Percentiles rank a stretch among this genome's conserved stretches.
These are phyloP conservation scores for Pythium biforme DNA, from an alignment of 352 stramenopile genomes.

Conservation along the genomic window DNA sequence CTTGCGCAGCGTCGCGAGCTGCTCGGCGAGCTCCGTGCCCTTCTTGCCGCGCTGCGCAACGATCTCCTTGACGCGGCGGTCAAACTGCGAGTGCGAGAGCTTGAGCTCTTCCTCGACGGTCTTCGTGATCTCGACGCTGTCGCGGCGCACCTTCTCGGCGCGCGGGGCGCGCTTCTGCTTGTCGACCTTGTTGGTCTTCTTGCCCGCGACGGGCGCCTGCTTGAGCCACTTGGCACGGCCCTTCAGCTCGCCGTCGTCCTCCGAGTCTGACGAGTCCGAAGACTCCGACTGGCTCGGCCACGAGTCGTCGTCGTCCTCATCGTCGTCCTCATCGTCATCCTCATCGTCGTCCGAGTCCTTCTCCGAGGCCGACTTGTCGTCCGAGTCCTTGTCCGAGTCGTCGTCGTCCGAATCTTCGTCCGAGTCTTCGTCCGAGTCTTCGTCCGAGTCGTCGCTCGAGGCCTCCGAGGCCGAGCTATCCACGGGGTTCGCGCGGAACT, in stretches of 20 bases:
- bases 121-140: constrained; percentile 55
- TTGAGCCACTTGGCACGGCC: constrained; percentile 96
- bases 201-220: constrained; percentile 68
- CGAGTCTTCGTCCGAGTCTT: constrained; percentile 38
- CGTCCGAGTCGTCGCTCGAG: constrained; percentile 42
- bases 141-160: constrained; percentile 46
- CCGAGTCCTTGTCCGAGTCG: constrained; percentile 31
- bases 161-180: constrained; percentile 40
- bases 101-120: constrained; percentile 80
- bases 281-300: constrained; percentile 41
- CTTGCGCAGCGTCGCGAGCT: constrained; percentile 70
- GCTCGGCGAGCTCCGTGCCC: constrained; percentile 69
- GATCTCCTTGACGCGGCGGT: constrained; percentile 83
- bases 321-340: constrained; percentile 33
- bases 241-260: constrained; percentile 91
- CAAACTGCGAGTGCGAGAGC: constrained; percentile 74
- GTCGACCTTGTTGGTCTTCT: background rate
- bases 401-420: constrained; percentile 32
- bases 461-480: constrained; percentile 60
- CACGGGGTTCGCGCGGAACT: constrained; percentile 91
- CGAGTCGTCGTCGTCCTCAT: constrained; percentile 40
- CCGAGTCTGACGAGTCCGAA: constrained; percentile 57
- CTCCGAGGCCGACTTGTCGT: constrained; percentile 22
- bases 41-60: constrained; percentile 84
- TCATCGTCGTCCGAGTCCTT: constrained; percentile 35